Evolutionary conservation across 225 moss, liverwort and hornwort species (phyloP).

Genomic region (Polytrichum formosum): DNA sequence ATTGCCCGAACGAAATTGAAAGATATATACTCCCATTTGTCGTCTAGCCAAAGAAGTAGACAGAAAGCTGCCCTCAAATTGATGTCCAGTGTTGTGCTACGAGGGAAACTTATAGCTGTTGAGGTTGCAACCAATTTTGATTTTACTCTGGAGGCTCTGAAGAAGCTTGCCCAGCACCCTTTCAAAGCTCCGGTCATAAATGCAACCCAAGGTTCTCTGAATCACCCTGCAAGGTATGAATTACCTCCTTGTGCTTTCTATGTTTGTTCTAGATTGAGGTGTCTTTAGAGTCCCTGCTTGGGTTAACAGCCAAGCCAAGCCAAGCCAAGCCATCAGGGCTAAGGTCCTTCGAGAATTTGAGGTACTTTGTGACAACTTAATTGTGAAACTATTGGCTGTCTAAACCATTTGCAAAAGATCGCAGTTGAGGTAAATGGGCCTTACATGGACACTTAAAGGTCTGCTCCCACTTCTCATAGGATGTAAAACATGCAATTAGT

Average conservation of each 20-base stretch:
- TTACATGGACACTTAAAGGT: too few species aligned
- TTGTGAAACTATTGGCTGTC: too few species aligned
- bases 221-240: constrained; percentile 40
- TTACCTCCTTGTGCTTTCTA: background rate
- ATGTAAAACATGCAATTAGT: too few species aligned
- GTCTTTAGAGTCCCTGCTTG: too few species aligned
- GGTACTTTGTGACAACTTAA: too few species aligned
- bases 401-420: too few species aligned
- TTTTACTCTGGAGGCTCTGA: constrained; percentile 84
- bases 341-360: too few species aligned
- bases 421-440: too few species aligned
- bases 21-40: constrained; percentile 88
- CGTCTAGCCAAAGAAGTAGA: constrained; percentile 73
- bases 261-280: background rate
- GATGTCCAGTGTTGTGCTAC: constrained; percentile 73
- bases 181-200: constrained; percentile 24
- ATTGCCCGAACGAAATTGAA: constrained; percentile 65
- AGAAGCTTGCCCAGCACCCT: constrained; percentile 68
- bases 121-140: constrained; percentile 91
- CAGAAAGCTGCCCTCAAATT: constrained; percentile 77
- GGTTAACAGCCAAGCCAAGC: too few species aligned
- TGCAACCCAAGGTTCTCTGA: constrained; percentile 27
- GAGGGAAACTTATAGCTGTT: constrained; percentile 75
- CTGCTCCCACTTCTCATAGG: too few species aligned
- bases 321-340: too few species aligned